phyloP scores from a whole-genome alignment of 23 red algal genomes.

The Agarophyton chilense region DNA sequence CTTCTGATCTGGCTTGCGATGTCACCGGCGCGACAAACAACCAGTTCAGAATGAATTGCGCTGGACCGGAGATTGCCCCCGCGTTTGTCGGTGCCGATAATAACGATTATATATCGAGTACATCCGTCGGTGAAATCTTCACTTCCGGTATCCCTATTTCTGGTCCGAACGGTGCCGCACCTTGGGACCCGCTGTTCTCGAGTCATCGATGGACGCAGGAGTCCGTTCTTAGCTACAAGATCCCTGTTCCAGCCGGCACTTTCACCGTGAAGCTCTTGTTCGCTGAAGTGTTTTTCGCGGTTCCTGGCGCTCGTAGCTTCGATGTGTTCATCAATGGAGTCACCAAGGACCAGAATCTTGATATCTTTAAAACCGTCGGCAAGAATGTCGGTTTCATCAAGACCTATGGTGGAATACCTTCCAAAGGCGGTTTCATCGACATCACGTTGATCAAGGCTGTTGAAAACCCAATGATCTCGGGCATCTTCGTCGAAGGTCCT shows the following conservation, averaged over 20 bases:
- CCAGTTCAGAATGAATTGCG: slow-evolving; percentile 56
- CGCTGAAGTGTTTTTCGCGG: slow-evolving; percentile 57
- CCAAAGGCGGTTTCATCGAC: slow-evolving; percentile 33
- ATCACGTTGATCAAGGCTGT: slow-evolving; percentile 58
- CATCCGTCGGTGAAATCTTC: slow-evolving; percentile 24
- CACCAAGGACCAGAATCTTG: slow-evolving; percentile 29
- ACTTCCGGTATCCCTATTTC: slow-evolving; percentile 27
- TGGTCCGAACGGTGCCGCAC: slow-evolving; percentile 11
- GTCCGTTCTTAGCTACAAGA: slow-evolving; percentile 59
- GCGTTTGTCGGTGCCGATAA: slow-evolving; percentile 63
- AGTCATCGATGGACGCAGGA: slow-evolving; percentile 54
- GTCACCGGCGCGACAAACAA: slow-evolving; percentile 40
- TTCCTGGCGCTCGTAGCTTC: slow-evolving; percentile 41
- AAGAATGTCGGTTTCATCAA: slow-evolving; percentile 58
- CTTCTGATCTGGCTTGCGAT: slow-evolving; percentile 18
- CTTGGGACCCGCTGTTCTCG: slow-evolving; percentile 52
- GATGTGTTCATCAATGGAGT: slow-evolving; percentile 71
- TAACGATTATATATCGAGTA: slow-evolving; percentile 37
- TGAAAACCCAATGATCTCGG: slow-evolving; percentile 75
- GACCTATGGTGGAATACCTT: slow-evolving; percentile 20
- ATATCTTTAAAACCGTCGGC: slow-evolving; percentile 43
- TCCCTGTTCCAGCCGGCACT: slow-evolving; percentile 63
- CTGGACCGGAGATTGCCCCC: slow-evolving; percentile 9
- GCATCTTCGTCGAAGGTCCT: slow-evolving; percentile 54
- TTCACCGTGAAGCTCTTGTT: slow-evolving; percentile 75